Conservation (phyloP, 2,329 filamentous ascomycete genomes). For the Microcyclospora tardicrescens region DNA sequence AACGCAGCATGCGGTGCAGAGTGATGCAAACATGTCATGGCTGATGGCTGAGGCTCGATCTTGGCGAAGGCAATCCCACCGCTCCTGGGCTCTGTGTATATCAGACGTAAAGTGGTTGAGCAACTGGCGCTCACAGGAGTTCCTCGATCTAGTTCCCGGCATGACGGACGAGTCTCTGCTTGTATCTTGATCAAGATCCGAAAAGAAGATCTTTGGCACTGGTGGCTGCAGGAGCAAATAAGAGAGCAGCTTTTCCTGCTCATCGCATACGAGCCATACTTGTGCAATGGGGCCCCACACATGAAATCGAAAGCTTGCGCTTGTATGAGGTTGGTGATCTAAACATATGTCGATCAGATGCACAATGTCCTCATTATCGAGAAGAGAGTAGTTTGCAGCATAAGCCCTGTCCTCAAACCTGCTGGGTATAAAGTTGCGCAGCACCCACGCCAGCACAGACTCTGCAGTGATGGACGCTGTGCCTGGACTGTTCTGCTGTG, state of each 20-base stretch:
- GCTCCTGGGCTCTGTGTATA: constrained; percentile 6
- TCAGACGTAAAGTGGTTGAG: constrained; percentile 14
- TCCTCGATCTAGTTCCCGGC: background rate
- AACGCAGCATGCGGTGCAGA: constrained; percentile 11
- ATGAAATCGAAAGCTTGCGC: constrained; percentile 18
- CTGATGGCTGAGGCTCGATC: constrained; percentile 5
- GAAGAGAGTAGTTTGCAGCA: constrained; percentile 49
- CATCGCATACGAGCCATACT: constrained; percentile 29
- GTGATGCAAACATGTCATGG: constrained; percentile 10
- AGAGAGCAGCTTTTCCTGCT: constrained; percentile 30
- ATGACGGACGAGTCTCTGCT: background rate
- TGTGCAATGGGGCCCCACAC: constrained; percentile 30
- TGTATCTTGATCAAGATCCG: background rate
- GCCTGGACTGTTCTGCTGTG: constrained; percentile 55
- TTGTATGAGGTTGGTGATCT: constrained; percentile 33
- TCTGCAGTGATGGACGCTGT: constrained; percentile 54
- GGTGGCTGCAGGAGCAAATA: constrained; percentile 35
- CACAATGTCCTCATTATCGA: constrained; percentile 52
- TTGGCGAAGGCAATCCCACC: constrained; percentile 5
- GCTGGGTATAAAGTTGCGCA: constrained; percentile 65
- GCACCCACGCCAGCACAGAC: constrained; percentile 68
- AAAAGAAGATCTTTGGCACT: background rate
- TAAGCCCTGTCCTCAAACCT: constrained; percentile 49
- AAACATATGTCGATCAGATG: constrained; percentile 58
- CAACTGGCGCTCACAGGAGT: constrained; percentile 10